phyloP scores from a whole-genome alignment of 192 early-diverging fungal species.

The Funneliformis mosseae region DNA sequence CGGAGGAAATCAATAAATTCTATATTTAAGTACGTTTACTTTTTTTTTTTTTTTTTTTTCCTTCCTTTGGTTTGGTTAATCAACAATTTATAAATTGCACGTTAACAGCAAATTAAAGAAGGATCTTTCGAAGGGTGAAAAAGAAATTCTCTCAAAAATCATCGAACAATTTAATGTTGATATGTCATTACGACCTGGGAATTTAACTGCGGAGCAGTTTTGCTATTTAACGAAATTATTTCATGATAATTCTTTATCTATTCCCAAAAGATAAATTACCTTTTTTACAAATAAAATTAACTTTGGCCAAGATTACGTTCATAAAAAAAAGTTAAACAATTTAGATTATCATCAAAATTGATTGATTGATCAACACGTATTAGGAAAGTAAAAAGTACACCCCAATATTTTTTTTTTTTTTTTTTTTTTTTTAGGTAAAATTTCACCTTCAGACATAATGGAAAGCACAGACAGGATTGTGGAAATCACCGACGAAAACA shows the following conservation, averaged over 20 bases:
- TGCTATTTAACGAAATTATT: conserved; percentile 56
- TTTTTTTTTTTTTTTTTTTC: conserved; percentile 10
- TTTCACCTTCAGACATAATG: neutral
- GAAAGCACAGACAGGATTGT: neutral
- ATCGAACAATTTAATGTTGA: conserved; percentile 57
- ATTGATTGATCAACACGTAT: too few species aligned
- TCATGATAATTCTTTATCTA: conserved; percentile 43
- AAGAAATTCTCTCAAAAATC: conserved; percentile 41
- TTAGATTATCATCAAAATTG: too few species aligned
- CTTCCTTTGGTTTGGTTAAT: neutral
- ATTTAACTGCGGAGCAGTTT: conserved; percentile 63
- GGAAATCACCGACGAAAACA: neutral
- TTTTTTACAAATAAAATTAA: too few species aligned
- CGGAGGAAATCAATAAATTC: neutral
- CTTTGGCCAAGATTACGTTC: too few species aligned
- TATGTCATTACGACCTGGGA: conserved; percentile 61
- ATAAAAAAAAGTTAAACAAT: too few species aligned
- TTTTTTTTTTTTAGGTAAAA: neutral
- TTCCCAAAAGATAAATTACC: conserved; percentile 2
- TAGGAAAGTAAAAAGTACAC: too few species aligned
- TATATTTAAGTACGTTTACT: neutral
- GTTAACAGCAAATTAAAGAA: conserved; percentile 25
- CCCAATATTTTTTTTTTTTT: too few species aligned
- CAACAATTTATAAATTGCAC: neutral
- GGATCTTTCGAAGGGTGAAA: conserved; percentile 46